phyloP scores from a whole-genome alignment of 2,329 filamentous ascomycete genomes.

The Sclerotinia nivalis region DNA sequence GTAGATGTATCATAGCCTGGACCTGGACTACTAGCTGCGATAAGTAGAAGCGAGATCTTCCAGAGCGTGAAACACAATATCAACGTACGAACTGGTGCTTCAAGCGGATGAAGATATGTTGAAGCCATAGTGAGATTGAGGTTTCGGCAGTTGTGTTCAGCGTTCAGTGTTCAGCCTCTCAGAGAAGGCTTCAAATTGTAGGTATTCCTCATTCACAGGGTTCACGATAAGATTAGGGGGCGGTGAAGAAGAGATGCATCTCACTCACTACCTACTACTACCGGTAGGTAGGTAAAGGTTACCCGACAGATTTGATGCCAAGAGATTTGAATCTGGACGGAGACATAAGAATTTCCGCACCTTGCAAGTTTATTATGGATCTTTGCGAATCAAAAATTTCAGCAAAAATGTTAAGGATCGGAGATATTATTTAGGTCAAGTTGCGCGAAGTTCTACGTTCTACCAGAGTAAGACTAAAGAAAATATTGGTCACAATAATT shows the following conservation, averaged over 20 bases:
- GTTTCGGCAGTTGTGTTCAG: slow-evolving; percentile 18
- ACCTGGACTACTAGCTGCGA: slow-evolving; percentile 61
- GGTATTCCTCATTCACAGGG: slow-evolving; percentile 12
- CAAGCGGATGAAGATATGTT: slow-evolving; percentile 21
- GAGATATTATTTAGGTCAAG: background rate
- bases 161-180: slow-evolving; percentile 10
- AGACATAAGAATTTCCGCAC: background rate
- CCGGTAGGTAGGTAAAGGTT: background rate
- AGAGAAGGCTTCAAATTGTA: slow-evolving; percentile 11
- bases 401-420: background rate
- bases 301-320: background rate
- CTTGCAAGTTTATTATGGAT: slow-evolving; percentile 15
- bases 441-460: slow-evolving; percentile 4
- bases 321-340: background rate
- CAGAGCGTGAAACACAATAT: slow-evolving; percentile 56
- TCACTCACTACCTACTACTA: background rate
- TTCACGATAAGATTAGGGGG: slow-evolving; percentile 20
- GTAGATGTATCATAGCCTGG: slow-evolving; percentile 76
- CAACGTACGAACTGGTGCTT: slow-evolving; percentile 33
- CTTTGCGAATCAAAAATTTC: background rate
- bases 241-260: slow-evolving; percentile 3
- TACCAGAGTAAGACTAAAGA: background rate
- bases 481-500: background rate
- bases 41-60: slow-evolving; percentile 66
- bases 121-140: slow-evolving; percentile 13